phyloP scores from a whole-genome alignment of 495 filamentous ascomycete species.

The Tuber microsphaerosporum region DNA sequence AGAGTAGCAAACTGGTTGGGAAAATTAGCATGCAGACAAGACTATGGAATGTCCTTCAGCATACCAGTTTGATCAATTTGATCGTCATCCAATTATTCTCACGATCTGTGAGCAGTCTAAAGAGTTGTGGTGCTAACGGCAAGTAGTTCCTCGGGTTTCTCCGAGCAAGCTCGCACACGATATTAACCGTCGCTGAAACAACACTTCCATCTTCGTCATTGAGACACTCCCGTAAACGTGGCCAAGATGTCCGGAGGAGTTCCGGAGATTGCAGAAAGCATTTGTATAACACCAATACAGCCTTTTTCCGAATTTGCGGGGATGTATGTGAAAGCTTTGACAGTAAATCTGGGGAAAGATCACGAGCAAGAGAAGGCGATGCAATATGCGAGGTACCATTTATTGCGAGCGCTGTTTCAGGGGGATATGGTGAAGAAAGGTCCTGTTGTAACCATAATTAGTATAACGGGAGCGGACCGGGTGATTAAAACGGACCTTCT shows the following conservation, averaged over 20 bases:
- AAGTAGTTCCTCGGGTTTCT: constrained; percentile 88
- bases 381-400: constrained; percentile 84
- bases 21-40: constrained; percentile 12
- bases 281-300: constrained; percentile 84
- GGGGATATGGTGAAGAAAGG: constrained; percentile 63
- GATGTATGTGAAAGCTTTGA: constrained; percentile 80
- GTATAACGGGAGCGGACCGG: neutral
- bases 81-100: constrained; percentile 99
- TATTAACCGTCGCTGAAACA: constrained; percentile 89
- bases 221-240: constrained; percentile 86
- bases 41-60: constrained; percentile 30
- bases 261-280: constrained; percentile 91
- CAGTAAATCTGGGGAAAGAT: constrained; percentile 74
- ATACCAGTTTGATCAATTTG: constrained; percentile 91
- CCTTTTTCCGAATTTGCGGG: constrained; percentile 82
- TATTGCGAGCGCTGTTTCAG: constrained; percentile 75
- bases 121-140: constrained; percentile 80
- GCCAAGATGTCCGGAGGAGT: constrained; percentile 85
- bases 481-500: constrained; percentile 58
- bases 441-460: constrained; percentile 52
- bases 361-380: constrained; percentile 81
- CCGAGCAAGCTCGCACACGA: constrained; percentile 93
- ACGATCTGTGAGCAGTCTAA: constrained; percentile 82
- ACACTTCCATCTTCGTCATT: constrained; percentile 92
- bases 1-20: constrained; percentile 77